Base-by-base conservation (phyloP, 345 rosid species). In the Populus nigra region DNA sequence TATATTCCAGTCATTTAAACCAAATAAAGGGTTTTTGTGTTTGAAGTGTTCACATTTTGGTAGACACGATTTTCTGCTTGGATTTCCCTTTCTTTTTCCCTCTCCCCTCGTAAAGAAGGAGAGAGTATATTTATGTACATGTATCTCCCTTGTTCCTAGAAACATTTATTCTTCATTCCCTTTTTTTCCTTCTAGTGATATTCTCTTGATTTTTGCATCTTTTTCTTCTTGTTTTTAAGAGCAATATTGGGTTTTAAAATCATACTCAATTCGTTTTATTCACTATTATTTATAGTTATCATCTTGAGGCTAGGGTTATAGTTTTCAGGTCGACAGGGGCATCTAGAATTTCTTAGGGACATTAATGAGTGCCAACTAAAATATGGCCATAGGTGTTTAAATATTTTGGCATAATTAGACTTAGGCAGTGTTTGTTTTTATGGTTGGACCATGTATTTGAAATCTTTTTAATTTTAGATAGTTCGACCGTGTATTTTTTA, bases 91-190 rank as follows among this genome's bases (percentile, higher is more conserved):
- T 33, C 5, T 66, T 20, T 35, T 9, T 39, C 1, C 33, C 8
- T 36, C 3, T 23, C 22, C 0, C 10, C 47, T 18, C 17, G 36
- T 33, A 73, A 49, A 36, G 43, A 15, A 39, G 31, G 36, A 61
- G 11, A 45, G 65, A 71, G 29, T 23, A 18, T 67, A 25, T 61
- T 68, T 72, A 41, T 69, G 8, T 65, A 71, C 29, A 72, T 23
- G 73, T 71, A 71, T 41, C 59, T 74, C 22, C 35, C 53, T 47
- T 59, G 70, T 75, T 76, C 81, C 83, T 74, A 67, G 79, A 81
- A 81, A 71, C 76, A 78, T 74, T 57, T 78, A 35, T 78, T 66
- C 69, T 79, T 18, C 59, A 53, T 53, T 53, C 8, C 66, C 23
- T 59, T 41, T 50, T 18, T 18, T 77, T 33, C 3, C 9, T 4